Base-by-base conservation (phyloP, 306 rosid genomes). In the Malus asiatica region DNA sequence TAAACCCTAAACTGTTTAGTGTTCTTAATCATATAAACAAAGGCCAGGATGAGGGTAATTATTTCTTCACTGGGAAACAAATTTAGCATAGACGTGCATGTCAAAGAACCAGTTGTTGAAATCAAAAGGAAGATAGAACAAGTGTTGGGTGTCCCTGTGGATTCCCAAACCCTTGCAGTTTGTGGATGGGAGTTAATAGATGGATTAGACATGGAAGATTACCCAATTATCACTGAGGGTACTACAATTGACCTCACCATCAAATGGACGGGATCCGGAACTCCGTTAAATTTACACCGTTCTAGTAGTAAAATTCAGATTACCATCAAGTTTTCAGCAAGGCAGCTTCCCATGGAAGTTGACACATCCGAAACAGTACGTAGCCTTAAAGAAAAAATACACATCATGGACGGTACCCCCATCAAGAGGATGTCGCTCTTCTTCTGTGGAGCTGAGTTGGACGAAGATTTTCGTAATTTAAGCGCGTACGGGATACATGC, bases 161-260 rank as follows among this genome's bases (percentile, higher is more conserved):
- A 78, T 83, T 88, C 89, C 61, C 98, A 92, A 73, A 52, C 82
- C 70, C 96, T 95, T 12, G 74, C 85, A 8, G 89, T 90, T 29
- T 84, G 64, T 32, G 97, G 90, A 30, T 89, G 93, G 90, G 98
- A 95, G 78, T 85, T 95, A 20, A 3, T 92, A 19, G 97, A 92
- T 78, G 98, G 90, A 65, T 70, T 95, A 60, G 96, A 90, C 91
- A 86, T 92, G 95, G 96, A 95, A 83, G 98, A 95, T 72, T 92
- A 95, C 29, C 96, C 91, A 20, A 90, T 92, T 70, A 62, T 92
- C 80, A 77, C 79, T 29, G 89, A 95, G 73, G 97, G 96, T 67
- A 92, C 97, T 46, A 87, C 83, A 79, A 76, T 92, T 64, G 88
- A 95, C 77, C 97, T 92, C 76, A 81, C 90, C 57, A 66, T 87